Conservation (phyloP, 1,284 basidiomycete genomes). For the Malassezia caprae region DNA sequence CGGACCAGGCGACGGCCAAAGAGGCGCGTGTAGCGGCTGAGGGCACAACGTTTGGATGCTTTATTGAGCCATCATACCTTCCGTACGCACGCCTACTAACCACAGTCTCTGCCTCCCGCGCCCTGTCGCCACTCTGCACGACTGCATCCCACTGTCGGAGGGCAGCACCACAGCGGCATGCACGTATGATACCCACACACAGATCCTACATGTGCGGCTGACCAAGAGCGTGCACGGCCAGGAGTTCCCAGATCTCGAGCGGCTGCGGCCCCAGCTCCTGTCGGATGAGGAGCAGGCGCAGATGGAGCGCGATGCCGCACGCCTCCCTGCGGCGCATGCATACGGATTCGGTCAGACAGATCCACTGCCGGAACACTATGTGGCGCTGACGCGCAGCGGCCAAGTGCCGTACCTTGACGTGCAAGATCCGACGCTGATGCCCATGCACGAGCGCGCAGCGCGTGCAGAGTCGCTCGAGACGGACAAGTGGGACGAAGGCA, state of each 20-base stretch:
- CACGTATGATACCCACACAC: background rate
- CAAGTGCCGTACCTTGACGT: slow-evolving; percentile 10
- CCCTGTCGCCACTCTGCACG: slow-evolving; percentile 1
- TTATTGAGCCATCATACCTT: slow-evolving; percentile 5
- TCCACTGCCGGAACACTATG: background rate
- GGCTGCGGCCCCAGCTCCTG: slow-evolving; percentile 9
- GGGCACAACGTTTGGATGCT: slow-evolving; percentile 12
- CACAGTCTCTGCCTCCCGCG: slow-evolving; percentile 6
- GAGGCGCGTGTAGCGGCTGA: slow-evolving; percentile 8
- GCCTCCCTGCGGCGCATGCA: background rate
- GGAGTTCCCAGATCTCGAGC: slow-evolving; percentile 2
- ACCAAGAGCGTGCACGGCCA: background rate
- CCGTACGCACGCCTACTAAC: slow-evolving; percentile 6
- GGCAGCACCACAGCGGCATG: background rate
- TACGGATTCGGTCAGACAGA: background rate
- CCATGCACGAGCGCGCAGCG: background rate
- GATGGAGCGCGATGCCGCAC: slow-evolving; percentile 6
- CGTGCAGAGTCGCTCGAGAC: slow-evolving; percentile 7
- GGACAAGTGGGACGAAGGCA: slow-evolving; percentile 23
- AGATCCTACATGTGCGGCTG: background rate
- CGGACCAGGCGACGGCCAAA: background rate
- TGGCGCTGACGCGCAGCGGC: background rate
- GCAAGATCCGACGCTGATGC: background rate
- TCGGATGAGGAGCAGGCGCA: slow-evolving; percentile 2
- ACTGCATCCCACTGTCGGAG: background rate